Percentiles rank a stretch among this genome's conserved stretches.
Evolutionary conservation across 1,139 yeast species (phyloP).

Genomic region (Yamadazyma diospyri): DNA sequence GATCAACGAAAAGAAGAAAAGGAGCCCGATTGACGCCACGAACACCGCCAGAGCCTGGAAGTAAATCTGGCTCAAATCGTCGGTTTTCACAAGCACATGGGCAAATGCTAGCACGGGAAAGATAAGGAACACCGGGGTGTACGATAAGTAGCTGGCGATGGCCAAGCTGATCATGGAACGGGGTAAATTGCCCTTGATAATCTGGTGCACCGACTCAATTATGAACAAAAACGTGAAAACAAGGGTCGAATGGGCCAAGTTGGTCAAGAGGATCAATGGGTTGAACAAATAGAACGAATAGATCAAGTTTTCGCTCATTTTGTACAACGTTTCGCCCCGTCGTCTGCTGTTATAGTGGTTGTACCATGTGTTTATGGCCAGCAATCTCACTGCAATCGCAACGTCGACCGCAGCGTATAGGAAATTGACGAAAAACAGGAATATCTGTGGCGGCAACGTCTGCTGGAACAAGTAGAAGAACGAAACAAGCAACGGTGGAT

Average conservation of each 20-base stretch:
- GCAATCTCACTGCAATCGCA: constrained; percentile 37
- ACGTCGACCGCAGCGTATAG: constrained; percentile 43
- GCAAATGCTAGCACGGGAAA: constrained; percentile 51
- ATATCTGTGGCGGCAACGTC: constrained; percentile 20
- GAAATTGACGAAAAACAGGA: constrained; percentile 16
- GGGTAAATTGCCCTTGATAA: constrained; percentile 37
- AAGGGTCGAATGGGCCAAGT: constrained; percentile 67
- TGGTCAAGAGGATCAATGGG: constrained; percentile 70
- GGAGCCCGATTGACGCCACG: constrained; percentile 23
- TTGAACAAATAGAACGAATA: constrained; percentile 70
- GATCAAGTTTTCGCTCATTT: constrained; percentile 42
- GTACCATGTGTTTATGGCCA: constrained; percentile 40
- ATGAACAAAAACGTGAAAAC: constrained; percentile 58
- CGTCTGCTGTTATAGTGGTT: constrained; percentile 25
- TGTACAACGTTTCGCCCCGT: constrained; percentile 15
- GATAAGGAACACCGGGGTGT: constrained; percentile 55
- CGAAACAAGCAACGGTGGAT: constrained; percentile 68
- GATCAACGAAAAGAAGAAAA: constrained; percentile 32
- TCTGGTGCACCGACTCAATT: constrained; percentile 46
- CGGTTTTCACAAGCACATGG: constrained; percentile 16
- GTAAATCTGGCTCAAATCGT: constrained; percentile 15
- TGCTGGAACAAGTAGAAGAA: constrained; percentile 24
- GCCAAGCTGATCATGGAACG: constrained; percentile 56
- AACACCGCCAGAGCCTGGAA: constrained; percentile 25
- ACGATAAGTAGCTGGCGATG: constrained; percentile 60